Evolutionary conservation across 441 rosid genomes (phyloP).

Genomic region (Pelargonium citronellum): DNA sequence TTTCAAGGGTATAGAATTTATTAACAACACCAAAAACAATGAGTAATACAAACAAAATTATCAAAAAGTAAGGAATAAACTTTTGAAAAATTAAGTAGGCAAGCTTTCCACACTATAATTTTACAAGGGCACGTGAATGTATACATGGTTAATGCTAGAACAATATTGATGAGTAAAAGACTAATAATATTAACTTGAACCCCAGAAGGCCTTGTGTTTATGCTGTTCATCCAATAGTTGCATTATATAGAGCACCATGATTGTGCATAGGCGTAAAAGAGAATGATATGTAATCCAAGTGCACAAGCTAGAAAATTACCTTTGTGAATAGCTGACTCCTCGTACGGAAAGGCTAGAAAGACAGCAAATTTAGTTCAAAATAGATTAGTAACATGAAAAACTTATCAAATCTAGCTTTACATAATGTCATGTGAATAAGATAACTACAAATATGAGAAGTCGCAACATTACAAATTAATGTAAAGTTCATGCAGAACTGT

Average conservation of each 20-base stretch:
- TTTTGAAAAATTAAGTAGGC: too few species aligned
- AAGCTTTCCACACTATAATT: too few species aligned
- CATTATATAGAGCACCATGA: slow-evolving; percentile 11
- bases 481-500: not conserved
- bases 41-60: too few species aligned
- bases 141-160: too few species aligned
- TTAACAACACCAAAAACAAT: too few species aligned
- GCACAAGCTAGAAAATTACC: slow-evolving; percentile 35
- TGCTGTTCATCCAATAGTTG: too few species aligned
- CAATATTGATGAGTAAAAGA: too few species aligned
- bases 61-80: too few species aligned
- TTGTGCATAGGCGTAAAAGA: not conserved
- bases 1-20: too few species aligned
- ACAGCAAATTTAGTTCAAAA: slow-evolving; percentile 1
- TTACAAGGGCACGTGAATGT: too few species aligned
- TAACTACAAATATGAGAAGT: not conserved
- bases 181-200: too few species aligned
- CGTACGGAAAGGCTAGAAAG: slow-evolving; percentile 68
- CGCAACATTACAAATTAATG: not conserved
- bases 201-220: too few species aligned
- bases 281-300: slow-evolving; percentile 5
- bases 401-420: slow-evolving; percentile 15
- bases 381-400: slow-evolving; percentile 5
- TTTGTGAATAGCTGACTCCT: slow-evolving; percentile 70
- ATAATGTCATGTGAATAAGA: not conserved